Evolutionary conservation across 306 rosid genomes (phyloP), one percentile per base, ranked within the genome.

Genomic region (Castanea sativa): DNA sequence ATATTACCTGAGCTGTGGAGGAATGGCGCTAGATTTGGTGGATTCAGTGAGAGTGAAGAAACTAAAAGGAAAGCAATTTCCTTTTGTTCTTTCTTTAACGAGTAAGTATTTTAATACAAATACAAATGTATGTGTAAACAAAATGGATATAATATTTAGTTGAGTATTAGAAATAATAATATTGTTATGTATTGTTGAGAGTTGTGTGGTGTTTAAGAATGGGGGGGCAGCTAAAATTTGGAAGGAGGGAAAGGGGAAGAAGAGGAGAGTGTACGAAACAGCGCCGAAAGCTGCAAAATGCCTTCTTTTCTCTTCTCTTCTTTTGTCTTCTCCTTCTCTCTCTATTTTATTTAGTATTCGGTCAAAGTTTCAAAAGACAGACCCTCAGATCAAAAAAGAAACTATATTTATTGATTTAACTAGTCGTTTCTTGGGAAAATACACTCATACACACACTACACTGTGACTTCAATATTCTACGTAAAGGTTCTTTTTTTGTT

Each of bases 221-320:
- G 20, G 72, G 43, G 60, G 55, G 58, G 67, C 55, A 73, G 81
- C 81, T 73, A 81, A 79, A 74, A 83, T 76, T 83, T 78, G 82
- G 79, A 6, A 51, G 78, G 59, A 61, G 68, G 70, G 41, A 41
- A 70, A 72, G 69, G 69, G 45, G 45, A 8, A 41, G 45, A 41
- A 7, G 45, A 2, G 45, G 8, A 8, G 45, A 75, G 73, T 78
- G 63, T 76, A 85, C 83, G 80, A 87, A 83, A 86, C 75, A 84
- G 88, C 87, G 90, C 94, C 97, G 93, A 93, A 93, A 91, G 94
- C 88, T 89, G 92, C 86, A 71, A 9, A 78, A 49, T 49, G 87
- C 78, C 41, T 84, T 64, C 20, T 79, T 74, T 76, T 33, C 57
- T 33, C 49, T 35, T 32, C 76, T 60, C 78, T 75, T 55, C 71